Evolutionary conservation across 257 asterid genomes (phyloP).

Genomic region (Sherardia arvensis): DNA sequence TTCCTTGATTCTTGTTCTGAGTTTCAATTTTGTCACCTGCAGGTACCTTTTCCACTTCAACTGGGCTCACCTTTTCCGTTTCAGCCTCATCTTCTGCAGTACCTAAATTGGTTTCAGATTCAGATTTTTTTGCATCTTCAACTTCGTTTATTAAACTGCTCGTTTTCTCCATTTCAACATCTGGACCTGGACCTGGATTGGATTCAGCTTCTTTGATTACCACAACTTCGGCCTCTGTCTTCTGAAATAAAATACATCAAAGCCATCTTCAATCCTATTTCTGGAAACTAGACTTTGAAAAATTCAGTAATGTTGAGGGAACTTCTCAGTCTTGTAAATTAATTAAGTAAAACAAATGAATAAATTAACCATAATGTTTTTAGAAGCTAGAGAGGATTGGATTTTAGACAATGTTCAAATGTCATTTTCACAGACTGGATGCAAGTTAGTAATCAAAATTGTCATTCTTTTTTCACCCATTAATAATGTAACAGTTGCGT

Average conservation of each 20-base stretch:
- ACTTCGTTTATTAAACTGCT: neutral
- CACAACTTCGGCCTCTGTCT: neutral
- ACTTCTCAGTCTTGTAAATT: too few relatives aligned
- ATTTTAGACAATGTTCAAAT: too few relatives aligned
- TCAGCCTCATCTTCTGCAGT: neutral
- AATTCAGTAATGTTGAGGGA: too few relatives aligned
- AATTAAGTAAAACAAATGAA: too few relatives aligned
- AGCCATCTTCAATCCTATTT: neutral
- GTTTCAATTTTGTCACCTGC: neutral
- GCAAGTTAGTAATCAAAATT: too few relatives aligned
- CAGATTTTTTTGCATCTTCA: neutral
- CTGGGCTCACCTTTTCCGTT: neutral
- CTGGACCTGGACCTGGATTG: neutral
- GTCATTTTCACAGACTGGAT: too few relatives aligned
- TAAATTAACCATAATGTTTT: too few relatives aligned
- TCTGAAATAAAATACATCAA: neutral
- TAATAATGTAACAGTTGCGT: too few relatives aligned
- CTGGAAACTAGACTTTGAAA: too few relatives aligned
- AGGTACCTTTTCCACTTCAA: neutral
- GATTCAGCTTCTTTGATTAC: neutral
- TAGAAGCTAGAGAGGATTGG: too few relatives aligned
- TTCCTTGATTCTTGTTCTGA: neutral
- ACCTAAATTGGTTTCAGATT: neutral
- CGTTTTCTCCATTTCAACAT: neutral
- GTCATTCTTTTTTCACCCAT: too few relatives aligned